Percentiles rank a stretch among this genome's conserved stretches.
phyloP scores from a whole-genome alignment of 192 early-diverging fungal genomes.

The Rhizoclosmatium globosum region DNA sequence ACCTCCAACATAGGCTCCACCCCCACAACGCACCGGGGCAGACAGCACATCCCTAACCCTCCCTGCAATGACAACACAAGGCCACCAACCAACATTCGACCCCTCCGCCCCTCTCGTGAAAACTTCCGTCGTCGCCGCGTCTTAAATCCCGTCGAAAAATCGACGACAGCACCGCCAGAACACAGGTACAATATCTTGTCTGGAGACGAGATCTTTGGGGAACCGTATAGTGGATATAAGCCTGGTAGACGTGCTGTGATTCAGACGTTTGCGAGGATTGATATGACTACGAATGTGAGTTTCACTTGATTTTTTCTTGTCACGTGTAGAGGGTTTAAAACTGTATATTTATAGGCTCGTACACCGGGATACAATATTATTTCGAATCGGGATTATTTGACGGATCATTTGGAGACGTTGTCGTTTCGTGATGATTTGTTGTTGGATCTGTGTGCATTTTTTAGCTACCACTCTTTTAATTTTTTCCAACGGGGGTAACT shows the following conservation, averaged over 20 bases:
- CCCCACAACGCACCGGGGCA: neutral
- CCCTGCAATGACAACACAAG: conserved; percentile 28
- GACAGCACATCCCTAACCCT: conserved; percentile 37
- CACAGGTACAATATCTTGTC: conserved; percentile 51
- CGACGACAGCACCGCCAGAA: neutral
- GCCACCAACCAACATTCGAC: neutral
- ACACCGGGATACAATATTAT: conserved; percentile 53
- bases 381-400: conserved; percentile 19
- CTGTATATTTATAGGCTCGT: too few relatives aligned
- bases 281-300: conserved; percentile 50
- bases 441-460: too few relatives aligned
- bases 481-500: too few relatives aligned
- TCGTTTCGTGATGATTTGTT: too few relatives aligned
- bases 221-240: conserved; percentile 50
- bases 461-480: too few relatives aligned
- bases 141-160: conserved; percentile 15
- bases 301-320: neutral
- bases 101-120: neutral
- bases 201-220: conserved; percentile 32
- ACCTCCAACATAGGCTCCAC: conserved; percentile 1
- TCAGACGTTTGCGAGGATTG: conserved; percentile 50
- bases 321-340: neutral
- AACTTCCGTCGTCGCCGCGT: conserved; percentile 22
- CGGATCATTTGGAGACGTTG: too few relatives aligned
- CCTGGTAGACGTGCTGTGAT: conserved; percentile 48